phyloP scores from a whole-genome alignment of 306 rosid species.

The Trifolium fragiferum region DNA sequence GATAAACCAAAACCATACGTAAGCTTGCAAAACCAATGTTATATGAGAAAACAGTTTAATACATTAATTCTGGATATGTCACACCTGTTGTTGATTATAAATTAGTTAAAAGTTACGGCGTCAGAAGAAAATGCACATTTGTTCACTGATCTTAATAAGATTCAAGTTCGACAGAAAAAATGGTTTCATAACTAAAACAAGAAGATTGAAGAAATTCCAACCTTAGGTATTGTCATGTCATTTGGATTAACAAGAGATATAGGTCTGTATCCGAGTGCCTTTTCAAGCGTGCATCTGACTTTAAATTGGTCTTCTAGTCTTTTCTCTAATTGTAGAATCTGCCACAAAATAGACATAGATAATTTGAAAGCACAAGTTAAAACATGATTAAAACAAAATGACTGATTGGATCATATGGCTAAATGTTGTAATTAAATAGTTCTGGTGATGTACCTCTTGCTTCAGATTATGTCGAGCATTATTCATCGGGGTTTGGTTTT shows the following conservation, averaged over 20 bases:
- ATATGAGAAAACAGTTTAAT: neutral
- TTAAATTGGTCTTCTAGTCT: conserved; percentile 76
- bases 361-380: neutral
- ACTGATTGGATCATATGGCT: conserved; percentile 14
- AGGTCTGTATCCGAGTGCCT: conserved; percentile 72
- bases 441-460: conserved; percentile 68
- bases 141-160: neutral
- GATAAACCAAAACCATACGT: conserved; percentile 10
- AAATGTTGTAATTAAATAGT: conserved; percentile 14
- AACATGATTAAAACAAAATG: conserved; percentile 27
- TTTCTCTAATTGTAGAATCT: conserved; percentile 84
- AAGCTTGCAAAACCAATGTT: conserved; percentile 14
- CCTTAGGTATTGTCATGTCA: conserved; percentile 67
- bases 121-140: conserved; percentile 10
- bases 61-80: neutral
- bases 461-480: conserved; percentile 64
- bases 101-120: neutral
- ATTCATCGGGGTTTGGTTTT: conserved; percentile 55
- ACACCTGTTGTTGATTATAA: neutral
- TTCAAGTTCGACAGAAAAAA: neutral
- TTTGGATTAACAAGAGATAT: conserved; percentile 52
- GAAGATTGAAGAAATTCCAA: conserved; percentile 42
- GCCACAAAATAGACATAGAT: conserved; percentile 36
- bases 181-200: neutral
- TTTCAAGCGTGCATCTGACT: conserved; percentile 76